These are phyloP conservation scores for Ganoderma multipileum DNA, from an alignment of 1,284 basidiomycete species.

Conservation along the genomic window DNA sequence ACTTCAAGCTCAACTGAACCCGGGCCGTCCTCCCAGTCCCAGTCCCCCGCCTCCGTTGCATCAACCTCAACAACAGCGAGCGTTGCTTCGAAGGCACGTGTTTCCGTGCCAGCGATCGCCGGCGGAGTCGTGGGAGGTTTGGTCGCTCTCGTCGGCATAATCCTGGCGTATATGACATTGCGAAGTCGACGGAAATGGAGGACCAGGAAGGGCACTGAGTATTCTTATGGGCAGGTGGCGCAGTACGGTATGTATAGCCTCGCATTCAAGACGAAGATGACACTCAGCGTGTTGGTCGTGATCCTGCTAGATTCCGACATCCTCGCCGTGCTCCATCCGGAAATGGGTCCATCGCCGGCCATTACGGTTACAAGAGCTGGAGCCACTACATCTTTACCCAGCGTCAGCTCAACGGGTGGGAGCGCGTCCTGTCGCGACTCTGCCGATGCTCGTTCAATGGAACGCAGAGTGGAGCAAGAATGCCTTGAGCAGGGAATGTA, in stretches of 20 bases:
- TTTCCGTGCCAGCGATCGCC: background rate
- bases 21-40: background rate
- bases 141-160: background rate
- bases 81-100: background rate
- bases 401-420: no score
- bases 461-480: background rate
- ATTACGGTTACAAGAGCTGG: background rate
- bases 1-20: background rate
- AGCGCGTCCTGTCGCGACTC: no score
- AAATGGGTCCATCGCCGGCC: background rate
- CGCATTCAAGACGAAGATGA: no score
- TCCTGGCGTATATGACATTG: background rate
- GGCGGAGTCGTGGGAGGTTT: background rate
- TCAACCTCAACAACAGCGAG: background rate
- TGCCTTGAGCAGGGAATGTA: background rate
- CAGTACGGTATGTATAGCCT: background rate
- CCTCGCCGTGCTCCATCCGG: background rate
- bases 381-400: background rate
- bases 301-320: background rate
- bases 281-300: no score
- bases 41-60: background rate
- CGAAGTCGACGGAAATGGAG: background rate
- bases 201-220: background rate
- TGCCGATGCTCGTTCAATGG: background rate
- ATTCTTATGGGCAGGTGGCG: background rate